Evolutionary conservation across 805 yeast species (phyloP).

Genomic region (Brettanomyces nanus): DNA sequence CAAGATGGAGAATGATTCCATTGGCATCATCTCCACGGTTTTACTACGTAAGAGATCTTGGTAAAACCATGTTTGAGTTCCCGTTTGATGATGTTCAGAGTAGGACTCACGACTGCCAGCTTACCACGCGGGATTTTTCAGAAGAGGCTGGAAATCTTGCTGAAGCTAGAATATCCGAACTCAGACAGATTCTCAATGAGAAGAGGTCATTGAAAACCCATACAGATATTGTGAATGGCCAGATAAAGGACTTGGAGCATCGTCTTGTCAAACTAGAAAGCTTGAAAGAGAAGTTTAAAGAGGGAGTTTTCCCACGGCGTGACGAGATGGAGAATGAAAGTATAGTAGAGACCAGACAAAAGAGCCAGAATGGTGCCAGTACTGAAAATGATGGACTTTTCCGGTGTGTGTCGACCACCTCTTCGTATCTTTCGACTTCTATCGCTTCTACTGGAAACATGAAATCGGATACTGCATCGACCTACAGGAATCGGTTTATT

Average conservation of each 20-base stretch:
- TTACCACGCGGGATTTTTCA: constrained; percentile 49
- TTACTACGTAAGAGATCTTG: constrained; percentile 49
- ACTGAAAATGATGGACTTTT: neutral
- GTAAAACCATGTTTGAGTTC: constrained; percentile 32
- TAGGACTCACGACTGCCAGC: constrained; percentile 57
- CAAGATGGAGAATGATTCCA: constrained; percentile 44
- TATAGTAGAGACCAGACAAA: neutral
- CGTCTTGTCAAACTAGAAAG: constrained; percentile 18
- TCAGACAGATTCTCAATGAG: constrained; percentile 30
- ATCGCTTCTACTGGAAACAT: neutral
- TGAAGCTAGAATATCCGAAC: constrained; percentile 27
- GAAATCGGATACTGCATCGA: constrained; percentile 25
- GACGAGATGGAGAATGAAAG: constrained; percentile 17
- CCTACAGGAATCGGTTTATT: constrained; percentile 55
- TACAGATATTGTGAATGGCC: neutral
- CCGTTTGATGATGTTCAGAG: constrained; percentile 52
- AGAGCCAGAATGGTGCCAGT: neutral
- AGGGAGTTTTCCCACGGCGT: constrained; percentile 20
- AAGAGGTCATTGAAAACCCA: constrained; percentile 9
- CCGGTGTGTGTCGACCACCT: neutral
- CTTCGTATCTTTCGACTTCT: neutral
- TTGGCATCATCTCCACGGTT: constrained; percentile 46
- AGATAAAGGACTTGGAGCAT: constrained; percentile 21
- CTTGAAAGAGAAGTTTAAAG: constrained; percentile 17
- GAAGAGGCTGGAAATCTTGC: constrained; percentile 43